phyloP scores from a whole-genome alignment of 495 filamentous ascomycete species.

The Aspergillus haitiensis region DNA sequence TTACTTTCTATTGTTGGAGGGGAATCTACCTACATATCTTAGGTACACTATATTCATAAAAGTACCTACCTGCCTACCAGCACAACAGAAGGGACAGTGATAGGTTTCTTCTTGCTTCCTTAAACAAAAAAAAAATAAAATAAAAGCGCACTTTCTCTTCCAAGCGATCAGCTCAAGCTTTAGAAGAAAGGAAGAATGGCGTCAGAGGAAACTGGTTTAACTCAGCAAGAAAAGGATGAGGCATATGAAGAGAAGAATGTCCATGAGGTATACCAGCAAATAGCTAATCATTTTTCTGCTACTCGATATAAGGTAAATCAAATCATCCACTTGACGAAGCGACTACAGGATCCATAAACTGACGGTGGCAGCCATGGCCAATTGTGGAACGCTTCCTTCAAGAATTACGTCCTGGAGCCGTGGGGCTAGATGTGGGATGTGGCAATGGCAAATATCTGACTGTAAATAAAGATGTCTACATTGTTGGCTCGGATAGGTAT shows the following conservation, averaged over 20 bases:
- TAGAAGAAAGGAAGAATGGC: conserved; percentile 17
- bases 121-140: too few species aligned
- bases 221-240: conserved; percentile 29
- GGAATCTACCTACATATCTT: neutral
- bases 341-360: neutral
- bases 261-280: conserved; percentile 90
- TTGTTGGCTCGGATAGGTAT: conserved; percentile 84
- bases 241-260: conserved; percentile 83
- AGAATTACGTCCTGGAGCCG: conserved; percentile 63
- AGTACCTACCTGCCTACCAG: too few species aligned
- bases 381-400: conserved; percentile 80
- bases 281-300: conserved; percentile 90
- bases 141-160: too few species aligned
- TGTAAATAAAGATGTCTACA: conserved; percentile 76
- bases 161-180: too few species aligned
- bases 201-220: conserved; percentile 1
- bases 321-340: neutral
- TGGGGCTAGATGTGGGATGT: conserved; percentile 86
- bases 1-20: neutral
- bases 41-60: neutral
- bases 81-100: too few species aligned
- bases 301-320: conserved; percentile 79
- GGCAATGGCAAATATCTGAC: conserved; percentile 95
- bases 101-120: too few species aligned
- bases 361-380: conserved; percentile 72